phyloP scores from a whole-genome alignment of 2,329 filamentous ascomycete genomes.

The Aspergillus sp. region DNA sequence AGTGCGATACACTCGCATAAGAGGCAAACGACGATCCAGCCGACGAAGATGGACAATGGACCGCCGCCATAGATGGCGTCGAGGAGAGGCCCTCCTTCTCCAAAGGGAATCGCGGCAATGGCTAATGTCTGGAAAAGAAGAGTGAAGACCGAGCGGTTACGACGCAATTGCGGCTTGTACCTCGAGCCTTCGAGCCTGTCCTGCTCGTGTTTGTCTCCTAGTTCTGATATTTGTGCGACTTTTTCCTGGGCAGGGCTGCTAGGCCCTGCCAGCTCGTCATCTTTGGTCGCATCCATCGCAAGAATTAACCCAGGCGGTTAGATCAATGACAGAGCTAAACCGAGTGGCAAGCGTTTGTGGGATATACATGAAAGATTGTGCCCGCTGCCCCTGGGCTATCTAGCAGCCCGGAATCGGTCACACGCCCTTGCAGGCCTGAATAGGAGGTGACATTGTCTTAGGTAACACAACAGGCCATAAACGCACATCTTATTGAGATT shows the following conservation, averaged over 20 bases:
- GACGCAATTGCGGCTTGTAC: conserved; percentile 59
- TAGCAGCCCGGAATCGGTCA: background rate
- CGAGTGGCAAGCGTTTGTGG: background rate
- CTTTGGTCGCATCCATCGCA: background rate
- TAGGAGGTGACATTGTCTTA: background rate
- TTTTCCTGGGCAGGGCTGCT: background rate
- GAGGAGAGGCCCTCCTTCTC: conserved; percentile 44
- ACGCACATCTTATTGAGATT: background rate
- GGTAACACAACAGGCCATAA: conserved; percentile 3
- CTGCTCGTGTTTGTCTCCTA: conserved; percentile 26
- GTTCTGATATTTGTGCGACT: conserved; percentile 12
- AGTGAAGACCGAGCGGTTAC: conserved; percentile 62
- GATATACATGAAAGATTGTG: background rate
- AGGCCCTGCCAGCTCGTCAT: background rate
- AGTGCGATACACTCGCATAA: conserved; percentile 56
- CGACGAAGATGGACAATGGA: conserved; percentile 58
- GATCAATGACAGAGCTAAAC: background rate
- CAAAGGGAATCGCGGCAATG: conserved; percentile 62
- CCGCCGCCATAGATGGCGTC: conserved; percentile 46
- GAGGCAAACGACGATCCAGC: conserved; percentile 57
- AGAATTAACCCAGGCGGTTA: background rate
- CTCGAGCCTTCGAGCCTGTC: conserved; percentile 50
- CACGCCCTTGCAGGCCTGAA: conserved; percentile 3
- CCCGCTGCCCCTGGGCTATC: background rate
- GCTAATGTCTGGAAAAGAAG: conserved; percentile 63